Percentiles rank a stretch among this genome's conserved stretches.
phyloP scores from a whole-genome alignment of 495 filamentous ascomycete genomes.

The Pyrenula massariospora region DNA sequence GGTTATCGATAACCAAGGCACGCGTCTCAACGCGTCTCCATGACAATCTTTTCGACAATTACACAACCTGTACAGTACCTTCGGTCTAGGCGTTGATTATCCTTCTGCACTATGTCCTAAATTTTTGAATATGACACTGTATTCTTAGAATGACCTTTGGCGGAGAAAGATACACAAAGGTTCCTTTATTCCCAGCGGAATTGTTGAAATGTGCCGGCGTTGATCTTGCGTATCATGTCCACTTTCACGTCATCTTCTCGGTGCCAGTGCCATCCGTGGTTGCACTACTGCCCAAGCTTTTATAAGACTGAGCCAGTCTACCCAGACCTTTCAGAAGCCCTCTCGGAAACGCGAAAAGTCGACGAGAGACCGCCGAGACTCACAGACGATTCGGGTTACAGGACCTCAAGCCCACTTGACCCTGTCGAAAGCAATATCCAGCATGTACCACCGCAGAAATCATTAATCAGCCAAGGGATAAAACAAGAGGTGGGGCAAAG shows the following conservation, averaged over 20 bases:
- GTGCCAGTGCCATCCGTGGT: neutral
- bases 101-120: too few relatives aligned
- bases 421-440: neutral
- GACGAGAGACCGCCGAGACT: neutral
- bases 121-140: too few relatives aligned
- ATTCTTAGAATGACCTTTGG: too few relatives aligned
- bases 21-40: neutral
- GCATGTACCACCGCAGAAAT: neutral
- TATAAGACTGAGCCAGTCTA: neutral
- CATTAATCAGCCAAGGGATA: neutral
- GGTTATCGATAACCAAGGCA: neutral
- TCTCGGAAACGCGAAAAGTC: neutral
- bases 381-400: neutral
- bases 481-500: neutral
- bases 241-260: neutral
- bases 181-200: too few relatives aligned
- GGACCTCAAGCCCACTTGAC: neutral
- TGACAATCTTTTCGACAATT: too few relatives aligned
- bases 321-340: neutral
- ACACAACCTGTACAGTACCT: too few relatives aligned
- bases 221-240: neutral
- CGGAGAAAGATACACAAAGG: too few relatives aligned
- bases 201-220: too few relatives aligned
- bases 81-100: too few relatives aligned
- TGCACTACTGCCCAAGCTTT: neutral